These are phyloP conservation scores for Pyrenochaeta sp. DNA, from an alignment of 2,329 filamentous ascomycete species.

Conservation along the genomic window DNA sequence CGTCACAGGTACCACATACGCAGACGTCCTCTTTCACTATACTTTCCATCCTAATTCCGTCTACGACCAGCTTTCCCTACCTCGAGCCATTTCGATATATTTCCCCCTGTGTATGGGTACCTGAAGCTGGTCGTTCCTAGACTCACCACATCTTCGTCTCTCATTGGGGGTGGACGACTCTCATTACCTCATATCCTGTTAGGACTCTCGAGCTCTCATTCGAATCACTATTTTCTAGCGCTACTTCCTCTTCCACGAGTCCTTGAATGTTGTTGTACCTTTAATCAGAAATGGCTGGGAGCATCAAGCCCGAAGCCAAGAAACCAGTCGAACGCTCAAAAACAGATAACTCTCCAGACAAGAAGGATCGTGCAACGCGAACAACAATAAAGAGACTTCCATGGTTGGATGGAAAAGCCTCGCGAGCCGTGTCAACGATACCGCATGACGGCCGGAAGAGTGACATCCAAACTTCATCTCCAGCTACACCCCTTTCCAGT, in stretches of 20 bases:
- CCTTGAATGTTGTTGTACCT: neutral
- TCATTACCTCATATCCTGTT: neutral
- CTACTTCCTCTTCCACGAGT: neutral
- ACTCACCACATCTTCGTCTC: neutral
- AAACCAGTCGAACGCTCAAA: slow-evolving; percentile 1
- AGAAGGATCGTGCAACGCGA: slow-evolving; percentile 18
- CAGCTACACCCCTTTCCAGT: slow-evolving; percentile 5
- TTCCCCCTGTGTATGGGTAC: slow-evolving; percentile 1
- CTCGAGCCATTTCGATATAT: neutral
- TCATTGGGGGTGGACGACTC: neutral
- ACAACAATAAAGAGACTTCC: slow-evolving; percentile 33
- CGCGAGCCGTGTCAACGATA: slow-evolving; percentile 6
- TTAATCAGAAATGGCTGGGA: slow-evolving; percentile 2
- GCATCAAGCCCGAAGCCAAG: neutral
- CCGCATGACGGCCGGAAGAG: slow-evolving; percentile 4
- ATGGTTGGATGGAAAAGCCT: slow-evolving; percentile 40
- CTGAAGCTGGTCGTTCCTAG: slow-evolving; percentile 20
- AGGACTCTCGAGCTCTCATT: neutral
- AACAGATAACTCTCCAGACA: neutral
- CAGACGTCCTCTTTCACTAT: slow-evolving; percentile 19
- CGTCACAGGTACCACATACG: slow-evolving; percentile 4
- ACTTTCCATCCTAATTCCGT: slow-evolving; percentile 5
- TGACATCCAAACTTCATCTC: slow-evolving; percentile 7
- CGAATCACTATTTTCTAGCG: neutral
- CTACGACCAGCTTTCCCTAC: slow-evolving; percentile 22